Evolutionary conservation across 257 asterid species (phyloP), one percentile per base, ranked within the genome.

Genomic region (Solanum rostratum): DNA sequence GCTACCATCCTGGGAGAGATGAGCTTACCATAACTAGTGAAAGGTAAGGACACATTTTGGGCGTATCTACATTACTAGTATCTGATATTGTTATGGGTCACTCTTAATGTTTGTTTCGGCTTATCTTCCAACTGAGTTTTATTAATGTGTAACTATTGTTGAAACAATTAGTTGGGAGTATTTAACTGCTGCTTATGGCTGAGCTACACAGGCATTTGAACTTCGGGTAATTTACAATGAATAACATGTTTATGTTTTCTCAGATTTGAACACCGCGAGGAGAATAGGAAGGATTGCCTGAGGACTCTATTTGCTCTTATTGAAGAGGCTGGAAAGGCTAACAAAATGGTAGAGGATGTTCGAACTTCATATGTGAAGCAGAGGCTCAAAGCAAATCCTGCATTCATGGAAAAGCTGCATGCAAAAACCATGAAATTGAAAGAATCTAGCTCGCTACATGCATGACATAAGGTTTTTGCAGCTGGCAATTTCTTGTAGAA

Each of bases 211-310:
- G n/a, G 59, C 59, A 8, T 73, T 73, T 45, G 59, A 73, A 73
- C 59, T 73, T 73, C 22, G 45, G 22, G 82, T 13, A 76, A 27
- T 27, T 76, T 76, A 27, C 81, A 12, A 13, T 14, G 60, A 46
- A 24, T 74, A 16, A 71, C 24, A 27, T 27, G 45, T 49, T 76
- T 76, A 52, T 49, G 50, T 49, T 76, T 10, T 10, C 82, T 50
- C 87, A 96, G 99, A 89, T 96, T 92, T 84, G 99, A 96, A 84
- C 95, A 94, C 65, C 93, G 99, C 14, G 98, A 94, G 86, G 99
- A 96, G 92, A 96, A 96, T 87, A 88, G 98, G 86, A 96, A 96
- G 92, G 99, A 96, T 87, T 96, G 99, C 90, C 91, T 94, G 29
- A 90, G 98, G 86, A 94, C 98, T 65, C 95, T 96, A 59, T 85